Evolutionary conservation across 2,329 filamentous ascomycete genomes (phyloP), one percentile per base, ranked within the genome.

Genomic region (Penicillium sp.): DNA sequence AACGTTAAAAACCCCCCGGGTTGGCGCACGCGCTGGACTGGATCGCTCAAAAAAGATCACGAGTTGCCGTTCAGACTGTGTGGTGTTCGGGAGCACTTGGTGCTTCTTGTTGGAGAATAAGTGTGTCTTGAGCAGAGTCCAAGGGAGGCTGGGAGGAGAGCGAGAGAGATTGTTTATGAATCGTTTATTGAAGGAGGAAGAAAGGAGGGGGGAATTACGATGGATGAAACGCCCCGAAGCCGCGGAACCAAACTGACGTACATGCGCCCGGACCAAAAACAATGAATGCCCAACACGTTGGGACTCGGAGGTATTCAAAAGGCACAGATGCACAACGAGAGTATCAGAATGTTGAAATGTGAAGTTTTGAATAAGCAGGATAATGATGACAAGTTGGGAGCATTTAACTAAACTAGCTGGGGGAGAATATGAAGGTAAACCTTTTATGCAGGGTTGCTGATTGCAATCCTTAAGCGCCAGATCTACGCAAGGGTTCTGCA

Each of bases 161-260:
- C 11, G 12, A 41, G 36, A 51, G 29, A 32, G 29, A 11, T 32
- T 32, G 29, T 49, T 46, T 50, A 55, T 46, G 33, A 33, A 53
- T 24, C 50, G 47, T 56, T 56, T 54, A 56, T 35, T 25, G 40
- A 47, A 35, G 35, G 36, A 27, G 29, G 41, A 47, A 52, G 45
- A 49, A 53, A 47, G 47, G 49, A 53, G 48, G 49, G 48, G 45
- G 43, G 39, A 13, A 44, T 40, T 39, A 40, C 39, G 50, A 50
- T 56, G 53, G 50, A 51, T 56, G 55, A 58, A 57, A 59, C 55
- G 47, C n/a, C 29, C 39, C 46, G 24, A 49, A 58, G 49, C 51
- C 50, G 24, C 49, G 46, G 43, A 50, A 49, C 42, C 46, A 47
- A 57, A 57, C 54, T 59, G 56, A 59, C 53, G 53, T 61, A 57